Conservation (phyloP, 768 basidiomycete genomes). For the Daedalea quercina region DNA sequence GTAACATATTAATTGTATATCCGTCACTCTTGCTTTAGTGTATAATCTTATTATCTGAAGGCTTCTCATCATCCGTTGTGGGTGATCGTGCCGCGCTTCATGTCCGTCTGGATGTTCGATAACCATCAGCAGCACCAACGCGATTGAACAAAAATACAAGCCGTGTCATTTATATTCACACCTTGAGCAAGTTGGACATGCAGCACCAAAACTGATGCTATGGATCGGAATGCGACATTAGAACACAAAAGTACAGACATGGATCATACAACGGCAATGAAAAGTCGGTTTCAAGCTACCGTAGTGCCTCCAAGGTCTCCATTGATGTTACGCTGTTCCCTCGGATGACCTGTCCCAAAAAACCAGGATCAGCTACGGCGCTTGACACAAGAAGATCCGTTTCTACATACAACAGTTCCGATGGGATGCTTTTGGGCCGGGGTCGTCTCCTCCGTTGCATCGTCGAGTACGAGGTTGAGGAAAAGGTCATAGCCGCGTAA, state of each 20-base stretch:
- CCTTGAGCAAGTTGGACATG: no score
- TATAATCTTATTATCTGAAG: background rate
- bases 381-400: background rate
- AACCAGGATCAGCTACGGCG: background rate
- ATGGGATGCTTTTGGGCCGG: conserved; percentile 87
- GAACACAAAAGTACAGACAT: background rate
- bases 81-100: background rate
- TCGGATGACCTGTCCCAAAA: conserved; percentile 70
- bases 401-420: conserved; percentile 77
- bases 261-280: conserved; percentile 11
- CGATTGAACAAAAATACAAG: no score
- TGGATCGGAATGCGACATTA: background rate
- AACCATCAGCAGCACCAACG: no score
- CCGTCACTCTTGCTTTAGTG: background rate
- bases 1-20: background rate
- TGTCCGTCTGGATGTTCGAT: background rate
- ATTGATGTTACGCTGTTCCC: conserved; percentile 96
- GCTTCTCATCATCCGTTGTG: background rate
- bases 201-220: no score
- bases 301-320: conserved; percentile 74
- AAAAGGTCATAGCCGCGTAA: conserved; percentile 98
- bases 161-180: no score
- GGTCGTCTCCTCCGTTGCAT: conserved; percentile 86
- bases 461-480: conserved; percentile 95
- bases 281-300: conserved; percentile 19